These are phyloP conservation scores for Letharia lupina DNA, from an alignment of 495 filamentous ascomycete species.

Conservation along the genomic window DNA sequence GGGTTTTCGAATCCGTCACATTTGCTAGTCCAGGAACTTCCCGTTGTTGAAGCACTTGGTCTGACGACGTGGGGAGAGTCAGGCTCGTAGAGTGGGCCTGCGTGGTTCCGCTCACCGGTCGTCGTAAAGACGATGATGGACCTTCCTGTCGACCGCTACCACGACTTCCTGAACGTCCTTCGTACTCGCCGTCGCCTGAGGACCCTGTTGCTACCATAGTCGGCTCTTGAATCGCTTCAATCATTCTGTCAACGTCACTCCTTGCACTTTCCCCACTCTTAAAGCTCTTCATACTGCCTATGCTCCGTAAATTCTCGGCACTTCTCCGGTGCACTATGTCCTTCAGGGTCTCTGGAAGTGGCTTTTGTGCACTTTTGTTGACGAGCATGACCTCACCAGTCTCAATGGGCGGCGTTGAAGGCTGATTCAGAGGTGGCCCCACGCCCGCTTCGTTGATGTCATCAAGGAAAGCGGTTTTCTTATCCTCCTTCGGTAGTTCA, in stretches of 20 bases:
- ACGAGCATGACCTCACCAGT: constrained; percentile 52
- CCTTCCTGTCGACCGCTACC: constrained; percentile 9
- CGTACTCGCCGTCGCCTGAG: constrained; percentile 23
- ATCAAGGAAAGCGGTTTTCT: constrained; percentile 8
- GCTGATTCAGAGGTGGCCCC: constrained; percentile 18
- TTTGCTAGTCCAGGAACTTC: constrained; percentile 25
- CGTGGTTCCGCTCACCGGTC: constrained; percentile 6
- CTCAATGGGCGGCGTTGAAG: constrained; percentile 29
- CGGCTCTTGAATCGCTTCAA: constrained; percentile 64
- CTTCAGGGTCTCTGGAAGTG: constrained; percentile 9
- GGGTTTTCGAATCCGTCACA: constrained; percentile 27
- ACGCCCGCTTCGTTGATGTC: constrained; percentile 10
- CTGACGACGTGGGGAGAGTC: not conserved
- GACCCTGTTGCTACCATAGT: constrained; percentile 32
- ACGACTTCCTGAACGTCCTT: constrained; percentile 20
- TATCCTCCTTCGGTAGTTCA: constrained; percentile 45
- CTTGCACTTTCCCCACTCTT: constrained; percentile 45
- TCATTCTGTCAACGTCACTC: constrained; percentile 67
- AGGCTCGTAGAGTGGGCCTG: constrained; percentile 9
- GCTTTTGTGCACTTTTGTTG: constrained; percentile 24
- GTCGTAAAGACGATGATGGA: constrained; percentile 7
- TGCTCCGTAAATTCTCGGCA: constrained; percentile 28
- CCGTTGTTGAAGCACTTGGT: constrained; percentile 11
- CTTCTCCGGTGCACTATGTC: constrained; percentile 31
- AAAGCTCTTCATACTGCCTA: constrained; percentile 41